These are phyloP conservation scores for Agrocybe pediades DNA, from an alignment of 768 basidiomycete species.

Conservation along the genomic window DNA sequence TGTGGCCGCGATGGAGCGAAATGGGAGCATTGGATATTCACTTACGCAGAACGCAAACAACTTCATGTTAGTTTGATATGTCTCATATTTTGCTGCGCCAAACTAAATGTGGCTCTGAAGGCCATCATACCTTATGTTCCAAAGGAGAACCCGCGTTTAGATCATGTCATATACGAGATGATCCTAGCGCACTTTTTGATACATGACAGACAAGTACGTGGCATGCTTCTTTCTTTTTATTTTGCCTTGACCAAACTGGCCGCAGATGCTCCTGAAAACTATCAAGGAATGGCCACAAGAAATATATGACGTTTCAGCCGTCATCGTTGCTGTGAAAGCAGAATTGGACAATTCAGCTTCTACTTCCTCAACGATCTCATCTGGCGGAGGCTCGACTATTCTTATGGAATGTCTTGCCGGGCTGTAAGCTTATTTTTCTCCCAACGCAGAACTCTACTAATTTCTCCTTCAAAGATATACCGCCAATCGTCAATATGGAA, in stretches of 20 bases:
- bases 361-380: slow-evolving; percentile 44
- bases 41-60: slow-evolving; percentile 80
- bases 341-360: slow-evolving; percentile 70
- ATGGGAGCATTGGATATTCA: slow-evolving; percentile 98
- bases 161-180: slow-evolving; percentile 92
- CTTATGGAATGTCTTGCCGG: slow-evolving; percentile 97
- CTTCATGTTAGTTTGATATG: slow-evolving; percentile 57
- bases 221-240: background rate
- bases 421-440: slow-evolving; percentile 48
- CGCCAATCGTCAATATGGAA: slow-evolving; percentile 88
- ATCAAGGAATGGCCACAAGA: slow-evolving; percentile 89
- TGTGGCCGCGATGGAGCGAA: slow-evolving; percentile 74
- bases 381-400: slow-evolving; percentile 51
- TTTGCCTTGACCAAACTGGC: background rate
- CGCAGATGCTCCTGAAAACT: slow-evolving; percentile 73
- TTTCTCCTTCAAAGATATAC: slow-evolving; percentile 57
- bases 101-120: slow-evolving; percentile 43
- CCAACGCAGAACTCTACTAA: background rate
- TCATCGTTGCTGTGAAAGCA: slow-evolving; percentile 86
- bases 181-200: slow-evolving; percentile 84
- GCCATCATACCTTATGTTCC: slow-evolving; percentile 90
- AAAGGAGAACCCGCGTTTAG: slow-evolving; percentile 76
- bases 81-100: background rate
- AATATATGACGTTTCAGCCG: slow-evolving; percentile 86
- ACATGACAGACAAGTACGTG: slow-evolving; percentile 68